A percentile compares a stretch with the other conserved stretches of the same genome.
Evolutionary conservation across 176 grass and related monocot species (phyloP).

Genomic region (Metroxylon sagu): DNA sequence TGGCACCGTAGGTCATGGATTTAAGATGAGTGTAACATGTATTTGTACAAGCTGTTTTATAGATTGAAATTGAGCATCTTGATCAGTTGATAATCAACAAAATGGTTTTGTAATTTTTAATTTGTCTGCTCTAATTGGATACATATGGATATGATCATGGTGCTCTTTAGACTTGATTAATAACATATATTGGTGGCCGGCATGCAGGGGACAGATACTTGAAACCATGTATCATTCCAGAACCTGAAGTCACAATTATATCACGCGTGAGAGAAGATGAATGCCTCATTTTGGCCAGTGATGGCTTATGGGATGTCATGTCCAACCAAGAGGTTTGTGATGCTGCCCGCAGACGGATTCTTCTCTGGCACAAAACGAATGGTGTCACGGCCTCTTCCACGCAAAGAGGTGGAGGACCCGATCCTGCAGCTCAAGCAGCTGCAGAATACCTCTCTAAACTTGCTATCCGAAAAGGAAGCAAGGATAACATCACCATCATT

Average conservation of each 20-base stretch:
- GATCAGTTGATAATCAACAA: too few species aligned
- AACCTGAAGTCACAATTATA: conserved; percentile 1
- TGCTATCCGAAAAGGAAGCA: conserved; percentile 18
- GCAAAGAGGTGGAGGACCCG: background rate
- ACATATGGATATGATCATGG: too few species aligned
- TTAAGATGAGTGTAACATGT: too few species aligned
- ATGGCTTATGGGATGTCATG: conserved; percentile 9
- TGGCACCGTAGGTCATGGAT: too few species aligned
- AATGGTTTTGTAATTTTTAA: too few species aligned
- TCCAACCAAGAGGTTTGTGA: conserved; percentile 5
- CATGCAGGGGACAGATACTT: conserved; percentile 3
- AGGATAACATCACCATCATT: conserved; percentile 13
- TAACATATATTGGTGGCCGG: background rate
- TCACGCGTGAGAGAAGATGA: background rate
- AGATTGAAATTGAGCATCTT: too few species aligned
- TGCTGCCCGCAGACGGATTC: background rate
- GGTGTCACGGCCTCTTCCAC: background rate
- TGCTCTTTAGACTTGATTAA: too few species aligned
- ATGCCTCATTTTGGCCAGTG: conserved; percentile 2
- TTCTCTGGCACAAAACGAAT: conserved; percentile 7
- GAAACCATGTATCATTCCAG: conserved; percentile 5
- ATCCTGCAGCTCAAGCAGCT: conserved; percentile 17
- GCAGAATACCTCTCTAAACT: conserved; percentile 7
- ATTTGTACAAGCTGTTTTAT: too few species aligned
- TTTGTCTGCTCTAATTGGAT: too few species aligned